A percentile compares a stretch with the other conserved stretches of the same genome.
These are phyloP conservation scores for Candida boleticola DNA, from an alignment of 805 yeast species.

Conservation along the genomic window DNA sequence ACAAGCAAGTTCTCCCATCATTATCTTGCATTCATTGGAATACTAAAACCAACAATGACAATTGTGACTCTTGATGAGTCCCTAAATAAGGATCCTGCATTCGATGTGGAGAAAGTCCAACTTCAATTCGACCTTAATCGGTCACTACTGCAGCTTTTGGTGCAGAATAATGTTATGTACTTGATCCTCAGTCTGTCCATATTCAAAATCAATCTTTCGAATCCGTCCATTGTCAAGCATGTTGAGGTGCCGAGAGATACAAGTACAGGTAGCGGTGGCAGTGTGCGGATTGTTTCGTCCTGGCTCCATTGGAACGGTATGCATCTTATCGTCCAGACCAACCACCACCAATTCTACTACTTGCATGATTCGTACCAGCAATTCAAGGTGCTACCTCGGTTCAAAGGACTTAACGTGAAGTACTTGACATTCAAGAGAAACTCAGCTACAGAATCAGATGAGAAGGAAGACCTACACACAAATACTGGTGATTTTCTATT, in stretches of 20 bases:
- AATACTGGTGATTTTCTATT: slow-evolving; percentile 30
- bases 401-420: slow-evolving; percentile 27
- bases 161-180: slow-evolving; percentile 35
- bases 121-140: slow-evolving; percentile 34
- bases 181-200: slow-evolving; percentile 20
- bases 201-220: slow-evolving; percentile 31
- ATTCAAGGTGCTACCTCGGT: slow-evolving; percentile 32
- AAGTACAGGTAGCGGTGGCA: background rate
- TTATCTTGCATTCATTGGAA: no score
- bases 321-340: slow-evolving; percentile 31
- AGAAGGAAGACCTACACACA: background rate
- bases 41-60: no score
- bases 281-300: slow-evolving; percentile 17
- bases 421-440: slow-evolving; percentile 21
- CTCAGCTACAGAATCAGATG: slow-evolving; percentile 1
- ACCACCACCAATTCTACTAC: slow-evolving; percentile 24
- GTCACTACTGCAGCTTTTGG: slow-evolving; percentile 23
- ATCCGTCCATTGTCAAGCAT: slow-evolving; percentile 31
- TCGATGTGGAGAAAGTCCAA: slow-evolving; percentile 34
- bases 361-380: slow-evolving; percentile 28
- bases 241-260: slow-evolving; percentile 18
- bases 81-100: background rate
- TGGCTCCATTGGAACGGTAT: slow-evolving; percentile 41
- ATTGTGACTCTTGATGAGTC: slow-evolving; percentile 1
- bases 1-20: no score